Conservation (phyloP, 78 protist genomes). For the Dictyostelium citrinum region DNA sequence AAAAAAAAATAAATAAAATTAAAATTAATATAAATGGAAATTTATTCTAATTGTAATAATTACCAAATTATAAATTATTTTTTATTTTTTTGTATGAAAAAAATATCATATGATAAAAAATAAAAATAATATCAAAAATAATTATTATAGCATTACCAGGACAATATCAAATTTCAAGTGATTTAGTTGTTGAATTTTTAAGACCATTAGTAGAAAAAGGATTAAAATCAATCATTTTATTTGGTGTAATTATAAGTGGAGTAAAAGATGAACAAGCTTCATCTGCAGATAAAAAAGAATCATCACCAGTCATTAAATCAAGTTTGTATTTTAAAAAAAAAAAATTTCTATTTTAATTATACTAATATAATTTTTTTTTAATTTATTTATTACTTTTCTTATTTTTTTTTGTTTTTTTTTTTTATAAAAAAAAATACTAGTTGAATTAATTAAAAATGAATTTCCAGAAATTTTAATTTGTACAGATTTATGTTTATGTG, state of each 20-base stretch:
- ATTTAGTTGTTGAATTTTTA: constrained; percentile 33
- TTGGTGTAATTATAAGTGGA: constrained; percentile 81
- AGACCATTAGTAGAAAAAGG: constrained; percentile 86
- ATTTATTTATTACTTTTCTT: background rate
- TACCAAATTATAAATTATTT: background rate
- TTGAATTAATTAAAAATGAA: constrained; percentile 11
- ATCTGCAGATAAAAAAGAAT: constrained; percentile 8
- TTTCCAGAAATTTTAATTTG: constrained; percentile 76
- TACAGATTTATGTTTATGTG: constrained; percentile 89
- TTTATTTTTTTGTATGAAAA: background rate
- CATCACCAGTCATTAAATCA: constrained; percentile 64
- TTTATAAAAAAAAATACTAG: background rate
- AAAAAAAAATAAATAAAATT: background rate
- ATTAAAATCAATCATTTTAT: constrained; percentile 80
- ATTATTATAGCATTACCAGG: constrained; percentile 63
- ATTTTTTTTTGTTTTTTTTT: background rate
- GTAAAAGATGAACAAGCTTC: constrained; percentile 51
- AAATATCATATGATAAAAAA: background rate
- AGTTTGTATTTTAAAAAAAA: background rate
- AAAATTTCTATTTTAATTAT: background rate
- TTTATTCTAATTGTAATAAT: background rate
- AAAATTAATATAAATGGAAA: background rate
- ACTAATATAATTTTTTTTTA: background rate
- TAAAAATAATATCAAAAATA: background rate
- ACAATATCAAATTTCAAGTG: constrained; percentile 70